These are phyloP conservation scores for Trichoderma sp. DNA, from an alignment of 2,329 filamentous ascomycete species.

Conservation along the genomic window DNA sequence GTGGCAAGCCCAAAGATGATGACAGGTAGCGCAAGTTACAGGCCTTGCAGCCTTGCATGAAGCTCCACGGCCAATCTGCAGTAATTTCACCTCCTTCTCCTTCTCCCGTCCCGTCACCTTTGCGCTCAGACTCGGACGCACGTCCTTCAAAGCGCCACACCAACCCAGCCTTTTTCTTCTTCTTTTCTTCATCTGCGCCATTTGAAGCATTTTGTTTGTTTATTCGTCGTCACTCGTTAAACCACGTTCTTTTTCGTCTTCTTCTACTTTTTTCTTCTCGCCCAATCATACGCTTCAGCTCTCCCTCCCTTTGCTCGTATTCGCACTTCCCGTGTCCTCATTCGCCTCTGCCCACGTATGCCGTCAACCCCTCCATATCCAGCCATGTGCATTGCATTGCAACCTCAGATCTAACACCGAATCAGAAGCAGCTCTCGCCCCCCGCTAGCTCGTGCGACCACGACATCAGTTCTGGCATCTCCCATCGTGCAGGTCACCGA, in stretches of 20 bases:
- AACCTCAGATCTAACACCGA: conserved; percentile 10
- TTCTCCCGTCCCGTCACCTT: neutral
- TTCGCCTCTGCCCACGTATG: conserved; percentile 9
- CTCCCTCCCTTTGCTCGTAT: conserved; percentile 1
- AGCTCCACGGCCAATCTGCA: conserved; percentile 3
- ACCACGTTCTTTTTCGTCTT: neutral
- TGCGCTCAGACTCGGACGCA: neutral
- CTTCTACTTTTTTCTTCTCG: neutral
- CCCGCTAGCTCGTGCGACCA: conserved; percentile 31
- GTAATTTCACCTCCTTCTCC: neutral
- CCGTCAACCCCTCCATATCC: neutral
- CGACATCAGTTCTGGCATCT: conserved; percentile 60
- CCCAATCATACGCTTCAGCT: neutral
- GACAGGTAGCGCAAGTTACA: neutral
- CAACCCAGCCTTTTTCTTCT: neutral
- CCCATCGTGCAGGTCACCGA: conserved; percentile 63
- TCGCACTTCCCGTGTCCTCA: neutral
- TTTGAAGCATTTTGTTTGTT: neutral
- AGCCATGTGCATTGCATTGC: conserved; percentile 1
- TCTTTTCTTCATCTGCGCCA: neutral
- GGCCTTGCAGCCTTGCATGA: neutral
- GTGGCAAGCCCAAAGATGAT: neutral
- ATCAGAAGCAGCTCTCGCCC: conserved; percentile 30
- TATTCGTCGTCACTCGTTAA: neutral
- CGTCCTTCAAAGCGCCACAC: conserved; percentile 2